Base-by-base conservation (phyloP, 169 alveolate genomes). In the Plasmodium falciparum region DNA sequence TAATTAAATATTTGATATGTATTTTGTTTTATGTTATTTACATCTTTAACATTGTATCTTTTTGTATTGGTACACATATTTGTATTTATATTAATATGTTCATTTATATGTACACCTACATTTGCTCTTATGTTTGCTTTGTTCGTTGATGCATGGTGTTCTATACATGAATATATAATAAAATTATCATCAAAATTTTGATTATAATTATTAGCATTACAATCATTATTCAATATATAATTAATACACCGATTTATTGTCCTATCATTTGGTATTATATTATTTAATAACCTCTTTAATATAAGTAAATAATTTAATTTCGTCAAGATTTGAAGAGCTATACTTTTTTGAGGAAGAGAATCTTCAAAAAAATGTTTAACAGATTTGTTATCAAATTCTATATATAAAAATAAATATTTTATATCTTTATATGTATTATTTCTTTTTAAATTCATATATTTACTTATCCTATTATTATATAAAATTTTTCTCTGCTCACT, bases 301-400 rank as follows among this genome's bases (percentile, higher is more conserved):
- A 80, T 52, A 72, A 80, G 74, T 12, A 80, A 43, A 63, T 80
- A 80, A 49, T 80, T 80, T 43, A 80, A 73, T 56, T 80, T 80
- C 17, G 85, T 15, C 7, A 80, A 20, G 17, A 80, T 73, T 58
- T 80, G 90, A 5, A 72, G 56, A 67, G 22, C 74, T 45, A 80
- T 80, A 17, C 62, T 47, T 49, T 80, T 80, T 3, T 9, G 54
- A 8, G 83, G 90, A n/a, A 13, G 20, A n/a, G 83, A 29, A 13
- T 80, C 56, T 20, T 63, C 39, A 39, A 80, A 15, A 67, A 80
- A 80, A 29, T 80, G 90, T n/a, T 80, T 56, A 45, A n/a, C 12
- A 72, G 72, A 39, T 56, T 59, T 26, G 9, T 69, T n/a, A 47
- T 61, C 69, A 69, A 80, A 80, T 29, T 70, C 33, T 15, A 80